A percentile compares a stretch with the other conserved stretches of the same genome.
phyloP scores from a whole-genome alignment of 2,329 filamentous ascomycete species.

The Curvularia spicifera region DNA sequence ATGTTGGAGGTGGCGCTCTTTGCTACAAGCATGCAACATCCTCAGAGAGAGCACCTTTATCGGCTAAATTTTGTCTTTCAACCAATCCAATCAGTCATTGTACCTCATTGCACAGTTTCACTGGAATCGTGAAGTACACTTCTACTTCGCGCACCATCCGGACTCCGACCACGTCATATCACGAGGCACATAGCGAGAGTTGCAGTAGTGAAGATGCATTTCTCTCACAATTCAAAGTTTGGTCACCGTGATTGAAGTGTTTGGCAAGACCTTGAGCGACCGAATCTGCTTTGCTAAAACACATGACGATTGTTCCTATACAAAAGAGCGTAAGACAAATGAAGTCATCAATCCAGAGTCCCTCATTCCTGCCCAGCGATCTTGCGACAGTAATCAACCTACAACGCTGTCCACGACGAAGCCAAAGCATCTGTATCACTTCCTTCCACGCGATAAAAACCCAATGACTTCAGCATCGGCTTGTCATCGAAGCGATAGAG shows the following conservation, averaged over 20 bases:
- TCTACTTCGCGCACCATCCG: not conserved
- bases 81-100: not conserved
- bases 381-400: not conserved
- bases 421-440: conserved; percentile 2
- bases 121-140: not conserved
- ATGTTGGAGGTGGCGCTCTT: not conserved
- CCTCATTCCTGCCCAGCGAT: not conserved
- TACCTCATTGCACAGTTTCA: not conserved
- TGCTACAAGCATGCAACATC: not conserved
- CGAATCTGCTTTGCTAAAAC: not conserved
- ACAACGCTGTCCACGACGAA: not conserved
- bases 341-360: not conserved
- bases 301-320: not conserved
- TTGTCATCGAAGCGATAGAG: conserved; percentile 2
- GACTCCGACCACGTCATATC: not conserved
- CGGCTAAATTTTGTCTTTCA: not conserved
- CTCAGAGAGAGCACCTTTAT: not conserved
- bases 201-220: not conserved
- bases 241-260: not conserved
- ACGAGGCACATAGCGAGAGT: not conserved
- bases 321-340: not conserved
- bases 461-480: conserved; percentile 2
- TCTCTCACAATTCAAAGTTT: not conserved
- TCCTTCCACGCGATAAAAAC: conserved; percentile 1
- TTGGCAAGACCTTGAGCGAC: not conserved